Base-by-base conservation (phyloP, 2,329 filamentous ascomycete species). In the Calycina herbarum region DNA sequence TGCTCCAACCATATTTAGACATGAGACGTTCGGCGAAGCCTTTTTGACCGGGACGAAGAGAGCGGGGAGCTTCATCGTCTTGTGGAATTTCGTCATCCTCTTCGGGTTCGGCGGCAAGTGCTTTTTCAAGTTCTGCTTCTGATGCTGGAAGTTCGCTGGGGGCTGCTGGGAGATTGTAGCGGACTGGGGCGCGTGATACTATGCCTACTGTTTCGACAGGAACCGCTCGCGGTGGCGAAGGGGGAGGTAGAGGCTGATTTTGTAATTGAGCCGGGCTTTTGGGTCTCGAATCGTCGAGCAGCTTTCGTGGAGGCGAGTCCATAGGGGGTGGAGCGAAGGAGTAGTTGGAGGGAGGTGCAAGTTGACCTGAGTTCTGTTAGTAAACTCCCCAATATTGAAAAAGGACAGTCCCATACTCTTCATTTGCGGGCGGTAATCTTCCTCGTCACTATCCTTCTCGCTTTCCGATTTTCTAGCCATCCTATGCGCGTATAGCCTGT, bases 1-100 rank as follows among this genome's bases (percentile, higher is more conserved):
- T 90, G 42, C 88, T 89, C 92, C 94, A 98, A 64, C 95, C 95
- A 79, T 97, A 95, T 76, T 97, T 98, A 67, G 87, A 86, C 87
- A 99, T 93, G 64, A 98, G 85, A 40, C 93, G 90, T 70, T 93
- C 87, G 0, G 93, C 95, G 77, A 97, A 97, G 61, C 89, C 91
- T 69, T 88, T 86, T 77, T 96, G 91, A 17, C 93, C 92, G 0
- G 93, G 93, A 2, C 89, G 87, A 64, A 81, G 86, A 54, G 89
- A 89, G 45, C 86, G 85, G 38, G 82, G 78, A 24, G 77, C 73
- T 48, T 78, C 77, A 66, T 78, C 78, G 40, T 73, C 70, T 24
- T 70, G 72, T 33, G 73, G 71, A 31, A 69, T 29, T 73, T 75
- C 42, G 69, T 81, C 76, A 13, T 76, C 73, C 78, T 79, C 64